Conservation (phyloP, 805 yeast species). For the Pichia paraexigua region DNA sequence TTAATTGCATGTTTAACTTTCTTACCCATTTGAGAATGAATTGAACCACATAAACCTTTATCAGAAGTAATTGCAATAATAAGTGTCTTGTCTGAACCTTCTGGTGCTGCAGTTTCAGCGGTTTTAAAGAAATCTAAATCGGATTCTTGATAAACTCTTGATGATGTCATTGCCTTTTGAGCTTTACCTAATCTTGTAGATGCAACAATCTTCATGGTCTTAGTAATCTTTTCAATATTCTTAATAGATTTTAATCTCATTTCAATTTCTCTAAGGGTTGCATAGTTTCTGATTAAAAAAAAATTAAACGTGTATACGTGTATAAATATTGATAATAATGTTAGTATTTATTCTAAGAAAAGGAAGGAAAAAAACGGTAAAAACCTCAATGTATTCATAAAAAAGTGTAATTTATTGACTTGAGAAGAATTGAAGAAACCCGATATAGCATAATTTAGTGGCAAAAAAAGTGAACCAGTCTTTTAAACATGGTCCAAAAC, state of each 20-base stretch:
- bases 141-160: constrained; percentile 76
- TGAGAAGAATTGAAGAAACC: too few relatives aligned
- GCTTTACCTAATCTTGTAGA: constrained; percentile 95
- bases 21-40: constrained; percentile 92
- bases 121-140: constrained; percentile 72
- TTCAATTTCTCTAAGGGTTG: constrained; percentile 98
- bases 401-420: too few relatives aligned
- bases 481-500: not conserved
- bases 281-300: constrained; percentile 62
- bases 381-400: too few relatives aligned
- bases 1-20: constrained; percentile 64
- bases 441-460: not conserved
- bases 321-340: not conserved
- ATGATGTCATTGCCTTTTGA: constrained; percentile 84
- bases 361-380: too few relatives aligned
- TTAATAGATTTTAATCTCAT: constrained; percentile 95
- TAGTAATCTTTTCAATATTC: constrained; percentile 98
- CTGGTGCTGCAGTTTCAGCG: constrained; percentile 65
- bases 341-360: not conserved
- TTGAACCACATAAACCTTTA: constrained; percentile 98
- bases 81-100: constrained; percentile 49
- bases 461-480: not conserved
- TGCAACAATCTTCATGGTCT: constrained; percentile 99
- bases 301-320: too few relatives aligned
- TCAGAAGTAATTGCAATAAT: constrained; percentile 88